phyloP scores from a whole-genome alignment of 306 rosid species.

The Echinosophora koreensis region DNA sequence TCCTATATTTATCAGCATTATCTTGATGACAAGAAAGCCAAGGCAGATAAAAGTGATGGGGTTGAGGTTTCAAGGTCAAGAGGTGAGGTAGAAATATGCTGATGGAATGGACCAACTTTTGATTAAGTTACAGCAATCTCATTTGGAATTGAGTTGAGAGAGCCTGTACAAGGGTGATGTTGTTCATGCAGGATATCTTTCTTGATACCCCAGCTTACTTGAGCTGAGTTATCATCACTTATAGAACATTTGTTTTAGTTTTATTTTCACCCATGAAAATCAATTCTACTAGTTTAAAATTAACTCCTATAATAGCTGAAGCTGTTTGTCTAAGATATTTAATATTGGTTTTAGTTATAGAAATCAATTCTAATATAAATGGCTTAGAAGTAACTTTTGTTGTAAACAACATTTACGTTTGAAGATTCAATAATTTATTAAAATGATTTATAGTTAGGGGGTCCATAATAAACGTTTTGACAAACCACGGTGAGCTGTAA shows the following conservation, averaged over 20 bases:
- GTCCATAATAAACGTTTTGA: too few species aligned
- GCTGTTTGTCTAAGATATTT: background rate
- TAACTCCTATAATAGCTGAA: background rate
- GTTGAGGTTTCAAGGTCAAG: slow-evolving; percentile 42
- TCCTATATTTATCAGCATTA: slow-evolving; percentile 73
- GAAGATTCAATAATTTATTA: too few species aligned
- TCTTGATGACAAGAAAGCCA: slow-evolving; percentile 54
- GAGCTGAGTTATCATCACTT: background rate
- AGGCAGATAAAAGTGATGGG: slow-evolving; percentile 35
- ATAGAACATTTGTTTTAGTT: background rate
- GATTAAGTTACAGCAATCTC: background rate
- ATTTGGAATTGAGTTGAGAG: slow-evolving; percentile 17
- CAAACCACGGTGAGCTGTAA: too few species aligned
- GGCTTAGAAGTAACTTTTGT: too few species aligned
- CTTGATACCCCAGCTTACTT: background rate
- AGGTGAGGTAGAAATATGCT: slow-evolving; percentile 46
- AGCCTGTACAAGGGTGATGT: background rate
- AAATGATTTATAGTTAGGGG: too few species aligned
- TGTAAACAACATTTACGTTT: too few species aligned
- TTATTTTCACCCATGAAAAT: background rate
- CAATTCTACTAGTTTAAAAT: background rate
- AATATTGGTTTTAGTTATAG: background rate
- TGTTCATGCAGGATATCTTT: background rate
- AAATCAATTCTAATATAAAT: background rate
- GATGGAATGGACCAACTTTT: slow-evolving; percentile 36